Base-by-base conservation (phyloP, 345 rosid genomes). In the Eucalyptus regnans region DNA sequence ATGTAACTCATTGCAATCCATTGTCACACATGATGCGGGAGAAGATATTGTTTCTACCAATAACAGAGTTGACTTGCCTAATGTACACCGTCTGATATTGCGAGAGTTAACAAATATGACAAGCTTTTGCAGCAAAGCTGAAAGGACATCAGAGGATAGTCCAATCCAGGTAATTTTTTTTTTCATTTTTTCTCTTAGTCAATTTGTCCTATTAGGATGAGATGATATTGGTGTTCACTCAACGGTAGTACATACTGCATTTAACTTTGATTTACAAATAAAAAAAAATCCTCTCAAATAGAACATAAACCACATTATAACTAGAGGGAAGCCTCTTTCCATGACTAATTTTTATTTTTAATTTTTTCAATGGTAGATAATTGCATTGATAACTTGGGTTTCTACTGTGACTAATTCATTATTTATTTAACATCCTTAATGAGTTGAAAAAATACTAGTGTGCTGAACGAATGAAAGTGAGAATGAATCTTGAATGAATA, bases 11-110 rank as follows among this genome's bases (percentile, higher is more conserved):
- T 0, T 56, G 62, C 62, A 9, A 56, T 4, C 62, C 12, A 56
- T 56, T 56, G 12, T 22, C 62, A 9, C 12, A 22, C 12, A 4
- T 22, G 62, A 9, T 9, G 62, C 62, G 1, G 13, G 29, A 56
- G 6, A 1, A 9, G 29, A 9, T 23, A 8, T 23, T 1, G 62
- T 9, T 23, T 9, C 13, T 23, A 1, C 3, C 0, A 0, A 23
- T 56, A 9, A 23, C 12, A 56, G 0, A 0, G 29, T 56, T 56
- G 62, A 7, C 3, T 23, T 56, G 62, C 29, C 62, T 23, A 56
- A 4, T 3, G 3, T 56, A 56, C 6, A 2, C 6, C 1, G 3
- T 56, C 1, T 56, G 6, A 0, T 1, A 4, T 56, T 56, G 62
- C 0, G 0, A 3, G 5, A 4, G 27, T 56, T 23, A 4, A 1